Base-by-base conservation (phyloP, 73 alveolate genomes). In the Paramecium caudatum region DNA sequence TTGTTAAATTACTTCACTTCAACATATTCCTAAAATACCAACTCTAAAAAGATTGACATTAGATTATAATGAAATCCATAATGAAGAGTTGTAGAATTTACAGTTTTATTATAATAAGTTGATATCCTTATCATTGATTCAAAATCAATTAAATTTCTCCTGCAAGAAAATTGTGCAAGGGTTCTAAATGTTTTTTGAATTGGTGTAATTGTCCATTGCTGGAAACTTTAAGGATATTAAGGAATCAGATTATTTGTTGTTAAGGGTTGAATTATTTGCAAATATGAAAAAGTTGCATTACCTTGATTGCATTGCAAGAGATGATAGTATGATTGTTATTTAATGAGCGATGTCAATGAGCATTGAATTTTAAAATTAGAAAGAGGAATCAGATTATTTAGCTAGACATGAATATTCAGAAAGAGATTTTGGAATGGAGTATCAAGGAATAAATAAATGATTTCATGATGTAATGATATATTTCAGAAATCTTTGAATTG, bases 401-500 rank as follows among this genome's bases (percentile, higher is more conserved):
- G 23, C 80, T 27, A 55, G 80, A 55, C n/a, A n/a, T n/a, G n/a
- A n/a, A n/a, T n/a, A n/a, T n/a, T n/a, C n/a, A n/a, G n/a, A n/a
- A n/a, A n/a, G n/a, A n/a, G n/a, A n/a, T n/a, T n/a, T n/a, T n/a
- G n/a, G n/a, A n/a, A n/a, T n/a, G n/a, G n/a, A n/a, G n/a, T 4
- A 21, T 55, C 23, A 55, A 43, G 80, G 80, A 23, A 55, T 55
- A 16, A 65, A 65, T 65, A 4, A 33, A 65, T 65, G 50, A 65
- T 65, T 65, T 65, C 27, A 30, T 33, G 33, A 65, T 36, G 34
- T 65, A 30, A 17, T 6, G 34, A 65, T 65, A 36, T 33, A 65
- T 65, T 33, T 86, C 93, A 86, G 90, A 86, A 86, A 43, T 86
- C 84, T 62, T 86, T 78, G 68, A 86, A 86, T 62, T 70, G 80